These are phyloP conservation scores for Chaetoceros tenuissimus DNA, from an alignment of 108 stramenopile species.

Conservation along the genomic window DNA sequence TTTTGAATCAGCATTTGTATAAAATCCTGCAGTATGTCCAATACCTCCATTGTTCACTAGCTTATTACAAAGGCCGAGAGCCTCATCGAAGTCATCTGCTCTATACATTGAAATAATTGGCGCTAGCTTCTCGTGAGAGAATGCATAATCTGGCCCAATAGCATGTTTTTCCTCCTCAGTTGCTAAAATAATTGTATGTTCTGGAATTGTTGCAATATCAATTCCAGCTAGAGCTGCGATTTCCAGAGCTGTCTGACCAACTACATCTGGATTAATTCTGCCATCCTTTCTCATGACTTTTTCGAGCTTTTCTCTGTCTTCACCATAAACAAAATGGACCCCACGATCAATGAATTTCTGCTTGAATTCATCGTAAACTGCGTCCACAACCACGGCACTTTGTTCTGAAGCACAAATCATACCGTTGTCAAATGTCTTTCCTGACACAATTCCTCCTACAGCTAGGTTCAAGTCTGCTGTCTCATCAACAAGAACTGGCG, in stretches of 20 bases:
- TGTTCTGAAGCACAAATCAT: conserved; percentile 34
- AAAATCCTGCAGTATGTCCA: conserved; percentile 22
- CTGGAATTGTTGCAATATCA: conserved; percentile 8
- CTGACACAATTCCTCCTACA: conserved; percentile 13
- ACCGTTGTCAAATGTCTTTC: conserved; percentile 35
- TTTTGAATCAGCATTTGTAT: conserved; percentile 8
- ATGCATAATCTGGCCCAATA: conserved; percentile 8
- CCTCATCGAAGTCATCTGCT: conserved; percentile 19
- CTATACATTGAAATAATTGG: conserved; percentile 19
- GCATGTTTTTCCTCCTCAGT: not conserved
- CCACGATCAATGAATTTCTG: conserved; percentile 11
- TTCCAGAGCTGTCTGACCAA: conserved; percentile 21
- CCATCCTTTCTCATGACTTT: conserved; percentile 15
- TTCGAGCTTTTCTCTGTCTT: conserved; percentile 22
- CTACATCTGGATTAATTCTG: conserved; percentile 22
- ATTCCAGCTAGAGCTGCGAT: conserved; percentile 19
- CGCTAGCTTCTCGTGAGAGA: conserved; percentile 24
- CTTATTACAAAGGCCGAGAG: conserved; percentile 3
- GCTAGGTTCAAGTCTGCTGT: conserved; percentile 27
- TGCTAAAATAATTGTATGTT: conserved; percentile 15
- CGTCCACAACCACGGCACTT: conserved; percentile 16
- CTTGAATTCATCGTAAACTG: conserved; percentile 28
- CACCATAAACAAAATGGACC: conserved; percentile 14
- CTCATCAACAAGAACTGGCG: conserved; percentile 25
- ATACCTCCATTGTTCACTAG: conserved; percentile 15